Conservation (phyloP, 2,329 filamentous ascomycete genomes). For the Pseudocercospora crystallina region DNA sequence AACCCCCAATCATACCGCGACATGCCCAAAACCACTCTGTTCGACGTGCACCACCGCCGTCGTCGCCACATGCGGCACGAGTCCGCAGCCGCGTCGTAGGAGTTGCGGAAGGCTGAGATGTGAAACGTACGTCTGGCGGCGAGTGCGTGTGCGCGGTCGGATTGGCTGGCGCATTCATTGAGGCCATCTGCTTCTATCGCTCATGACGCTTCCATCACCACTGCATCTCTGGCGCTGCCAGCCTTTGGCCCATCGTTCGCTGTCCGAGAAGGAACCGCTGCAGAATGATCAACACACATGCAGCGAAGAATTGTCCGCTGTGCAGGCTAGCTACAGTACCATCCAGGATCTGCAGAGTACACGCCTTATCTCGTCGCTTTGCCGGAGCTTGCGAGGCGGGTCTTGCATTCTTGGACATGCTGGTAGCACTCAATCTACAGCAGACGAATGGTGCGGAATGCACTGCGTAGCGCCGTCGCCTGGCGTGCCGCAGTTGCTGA, state of each 20-base stretch:
- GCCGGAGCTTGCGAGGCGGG: not conserved
- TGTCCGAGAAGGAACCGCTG: not conserved
- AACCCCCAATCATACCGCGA: too few species aligned
- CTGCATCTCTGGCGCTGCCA: too few species aligned
- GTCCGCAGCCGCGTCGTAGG: too few species aligned
- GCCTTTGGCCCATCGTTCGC: not conserved
- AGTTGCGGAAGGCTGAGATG: too few species aligned
- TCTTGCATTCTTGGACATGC: not conserved
- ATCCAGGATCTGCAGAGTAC: not conserved
- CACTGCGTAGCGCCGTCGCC: not conserved
- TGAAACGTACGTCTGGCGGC: too few species aligned
- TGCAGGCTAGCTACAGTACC: not conserved
- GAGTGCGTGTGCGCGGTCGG: too few species aligned
- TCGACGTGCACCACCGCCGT: too few species aligned
- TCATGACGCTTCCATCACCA: too few species aligned
- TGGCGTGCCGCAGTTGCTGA: not conserved
- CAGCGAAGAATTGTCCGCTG: not conserved
- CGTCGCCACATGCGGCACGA: too few species aligned
- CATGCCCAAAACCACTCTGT: too few species aligned
- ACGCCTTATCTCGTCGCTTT: not conserved
- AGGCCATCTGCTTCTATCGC: too few species aligned
- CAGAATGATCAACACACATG: not conserved
- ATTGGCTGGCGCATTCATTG: too few species aligned
- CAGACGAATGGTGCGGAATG: conserved; percentile 1
- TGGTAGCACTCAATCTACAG: conserved; percentile 1